Conservation (phyloP, 148 eudicot species). For the Rhododendron henanense region DNA sequence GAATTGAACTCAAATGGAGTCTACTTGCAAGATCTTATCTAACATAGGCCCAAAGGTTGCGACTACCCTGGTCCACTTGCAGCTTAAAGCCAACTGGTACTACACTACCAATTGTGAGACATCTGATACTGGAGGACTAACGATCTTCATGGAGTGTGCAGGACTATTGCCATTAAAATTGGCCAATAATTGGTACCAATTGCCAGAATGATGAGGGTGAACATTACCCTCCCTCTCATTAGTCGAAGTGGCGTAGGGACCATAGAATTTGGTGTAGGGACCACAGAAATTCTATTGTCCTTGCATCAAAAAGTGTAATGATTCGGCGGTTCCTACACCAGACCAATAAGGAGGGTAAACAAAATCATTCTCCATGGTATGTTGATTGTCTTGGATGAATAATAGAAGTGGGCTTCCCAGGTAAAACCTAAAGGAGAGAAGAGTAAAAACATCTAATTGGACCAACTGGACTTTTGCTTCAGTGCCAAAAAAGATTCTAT, state of each 20-base stretch:
- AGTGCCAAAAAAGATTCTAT: slow-evolving; percentile 19
- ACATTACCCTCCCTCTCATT: too few species aligned
- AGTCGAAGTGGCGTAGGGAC: too few species aligned
- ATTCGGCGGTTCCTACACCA: too few species aligned
- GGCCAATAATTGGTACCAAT: slow-evolving; percentile 3
- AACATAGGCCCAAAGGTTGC: neutral
- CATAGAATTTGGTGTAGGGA: too few species aligned
- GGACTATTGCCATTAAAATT: neutral
- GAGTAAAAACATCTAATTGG: slow-evolving; percentile 8
- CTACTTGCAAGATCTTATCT: slow-evolving; percentile 8
- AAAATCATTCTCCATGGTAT: neutral
- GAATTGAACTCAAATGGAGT: slow-evolving; percentile 8
- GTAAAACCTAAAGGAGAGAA: neutral
- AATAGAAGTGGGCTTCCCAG: neutral
- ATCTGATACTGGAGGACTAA: slow-evolving; percentile 2
- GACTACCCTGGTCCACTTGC: slow-evolving; percentile 14
- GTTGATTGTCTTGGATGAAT: neutral
- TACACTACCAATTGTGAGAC: neutral
- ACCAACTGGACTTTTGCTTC: neutral
- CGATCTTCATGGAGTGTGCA: neutral
- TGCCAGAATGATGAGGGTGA: neutral
- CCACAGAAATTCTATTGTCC: too few species aligned
- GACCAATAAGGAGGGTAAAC: too few species aligned
- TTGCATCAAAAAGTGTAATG: too few species aligned
- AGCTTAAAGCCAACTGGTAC: slow-evolving; percentile 1